Evolutionary conservation across 805 yeast genomes (phyloP).

Genomic region (Schwanniomyces sp.): DNA sequence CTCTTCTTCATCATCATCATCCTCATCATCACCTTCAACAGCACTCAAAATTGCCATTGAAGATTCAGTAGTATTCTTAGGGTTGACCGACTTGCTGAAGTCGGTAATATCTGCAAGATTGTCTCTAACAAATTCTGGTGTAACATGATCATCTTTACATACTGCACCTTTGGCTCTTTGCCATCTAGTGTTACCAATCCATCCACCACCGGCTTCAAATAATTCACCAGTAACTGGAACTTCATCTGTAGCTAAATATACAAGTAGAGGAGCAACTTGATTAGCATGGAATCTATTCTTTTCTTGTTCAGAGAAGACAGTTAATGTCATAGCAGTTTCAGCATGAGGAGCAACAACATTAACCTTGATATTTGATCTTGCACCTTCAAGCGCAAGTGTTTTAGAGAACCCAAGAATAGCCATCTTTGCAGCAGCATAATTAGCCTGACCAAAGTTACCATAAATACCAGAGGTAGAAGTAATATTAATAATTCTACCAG

Average conservation of each 20-base stretch:
- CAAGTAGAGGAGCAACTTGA: conserved; percentile 88
- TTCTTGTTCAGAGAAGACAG: conserved; percentile 78
- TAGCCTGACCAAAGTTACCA: conserved; percentile 97
- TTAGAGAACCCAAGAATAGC: conserved; percentile 83
- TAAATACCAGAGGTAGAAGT: conserved; percentile 96
- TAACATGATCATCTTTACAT: conserved; percentile 48
- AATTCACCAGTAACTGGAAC: conserved; percentile 73
- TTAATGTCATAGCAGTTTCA: conserved; percentile 94
- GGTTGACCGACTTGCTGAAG: conserved; percentile 58
- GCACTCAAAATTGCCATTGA: conserved; percentile 74
- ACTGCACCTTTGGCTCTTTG: conserved; percentile 88
- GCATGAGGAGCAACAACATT: conserved; percentile 96
- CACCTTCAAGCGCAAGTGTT: conserved; percentile 90
- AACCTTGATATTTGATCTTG: conserved; percentile 68
- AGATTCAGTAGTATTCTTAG: conserved; percentile 70
- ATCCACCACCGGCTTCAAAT: conserved; percentile 94
- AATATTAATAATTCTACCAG: conserved; percentile 83
- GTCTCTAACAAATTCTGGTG: conserved; percentile 71
- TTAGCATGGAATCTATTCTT: conserved; percentile 81
- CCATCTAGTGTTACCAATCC: conserved; percentile 95
- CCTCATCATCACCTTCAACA: conserved; percentile 52
- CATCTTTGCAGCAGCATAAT: conserved; percentile 91
- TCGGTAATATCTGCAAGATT: conserved; percentile 67
- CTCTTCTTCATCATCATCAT: conserved; percentile 41
- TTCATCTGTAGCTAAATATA: conserved; percentile 73